Base-by-base conservation (phyloP, 2,329 filamentous ascomycete genomes). In the Geosmithia morbida region DNA sequence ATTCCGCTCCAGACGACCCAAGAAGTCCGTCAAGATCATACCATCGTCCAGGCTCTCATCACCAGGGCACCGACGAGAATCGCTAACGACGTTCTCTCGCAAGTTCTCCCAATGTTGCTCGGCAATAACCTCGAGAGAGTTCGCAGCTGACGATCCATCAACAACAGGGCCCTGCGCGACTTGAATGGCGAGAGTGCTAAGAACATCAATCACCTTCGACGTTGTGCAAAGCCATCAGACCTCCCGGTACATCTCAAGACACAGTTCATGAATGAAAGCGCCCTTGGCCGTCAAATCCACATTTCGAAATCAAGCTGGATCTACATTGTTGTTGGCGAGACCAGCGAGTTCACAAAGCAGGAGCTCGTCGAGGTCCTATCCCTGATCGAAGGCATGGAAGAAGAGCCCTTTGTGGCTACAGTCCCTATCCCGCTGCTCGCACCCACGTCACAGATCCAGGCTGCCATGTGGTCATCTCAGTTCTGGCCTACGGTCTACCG, bases 401-500 rank as follows among this genome's bases (percentile, higher is more conserved):
- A 69, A 45, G 67, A 71, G 44, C 66, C 77, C 43, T 77, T 77
- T 55, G 65, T 88, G 46, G 70, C 74, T 47, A 72, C 71, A 48
- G 76, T 87, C 48, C 75, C 79, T 0, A 81, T 92, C 13, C 87
- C 87, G 7, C 68, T 83, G 22, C 67, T 87, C 43, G 74, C 85
- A 20, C 87, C 87, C 2, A 87, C 82, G 5, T 89, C 84, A 3
- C 76, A 82, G 54, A 71, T 82, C 40, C 85, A 90, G 61, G 85
- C 87, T 8, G 76, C 75, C 22, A 68, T 77, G 59, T 92, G 85
- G 85, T 83, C 79, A 22, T 69, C 75, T 33, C 73, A 81, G 54
- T 90, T 87, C 61, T 94, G 87, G 87, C 87, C 87, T 13, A 84
- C 82, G 1, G 78, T 89, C 45, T 94, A 92, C 66, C 83, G 86